Base-by-base conservation (phyloP, 2,329 filamentous ascomycete genomes). In the Sporothrix protearum region DNA sequence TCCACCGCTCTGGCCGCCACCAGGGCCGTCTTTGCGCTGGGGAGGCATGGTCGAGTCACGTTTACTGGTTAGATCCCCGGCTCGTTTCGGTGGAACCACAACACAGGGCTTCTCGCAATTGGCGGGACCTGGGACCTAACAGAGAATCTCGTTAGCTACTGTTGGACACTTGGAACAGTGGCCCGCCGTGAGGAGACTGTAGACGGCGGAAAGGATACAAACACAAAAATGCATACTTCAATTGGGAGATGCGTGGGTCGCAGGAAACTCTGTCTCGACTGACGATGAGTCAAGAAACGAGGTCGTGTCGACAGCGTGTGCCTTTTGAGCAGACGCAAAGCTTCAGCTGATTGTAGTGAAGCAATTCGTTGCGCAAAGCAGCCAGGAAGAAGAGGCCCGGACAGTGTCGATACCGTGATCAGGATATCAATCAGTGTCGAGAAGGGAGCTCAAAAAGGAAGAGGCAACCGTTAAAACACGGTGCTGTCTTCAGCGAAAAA, bases 81-180 rank as follows among this genome's bases (percentile, higher is more conserved):
- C 74, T 59, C 78, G 79, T 75, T 78, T 80, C 68, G 79, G 79
- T 75, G 77, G 77, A 42, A 80, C 80, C 78, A 78, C 78, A 33
- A 73, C 73, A 28, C 12, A 25, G 77, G 33, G 49, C 9, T 5
- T 8, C 33, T 25, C 22, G 30, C 64, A n/a, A 36, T 39, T 53
- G 28, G 39, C 25, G 8, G 28, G 53, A 53, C n/a, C 64, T 68
- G 8, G 28, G 53, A 53, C n/a, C 64, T 68, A 12, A 16, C 16
- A 49, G 28, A 39, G 30, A n/a, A n/a, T 10, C 8, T 16, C 19
- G 45, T 51, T 53, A 68, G 64, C 28, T 8, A 33, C 25, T 36
- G 47, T 19, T 28, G 14, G 12, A 12, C 42, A 64, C 59, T 45
- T n/a, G n/a, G 12, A 19, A 12, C 22, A 10, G 36, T 22, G 2